Percentiles rank a stretch among this genome's conserved stretches.
phyloP scores from a whole-genome alignment of 2,329 filamentous ascomycete species.

The Talaromyces sp. region DNA sequence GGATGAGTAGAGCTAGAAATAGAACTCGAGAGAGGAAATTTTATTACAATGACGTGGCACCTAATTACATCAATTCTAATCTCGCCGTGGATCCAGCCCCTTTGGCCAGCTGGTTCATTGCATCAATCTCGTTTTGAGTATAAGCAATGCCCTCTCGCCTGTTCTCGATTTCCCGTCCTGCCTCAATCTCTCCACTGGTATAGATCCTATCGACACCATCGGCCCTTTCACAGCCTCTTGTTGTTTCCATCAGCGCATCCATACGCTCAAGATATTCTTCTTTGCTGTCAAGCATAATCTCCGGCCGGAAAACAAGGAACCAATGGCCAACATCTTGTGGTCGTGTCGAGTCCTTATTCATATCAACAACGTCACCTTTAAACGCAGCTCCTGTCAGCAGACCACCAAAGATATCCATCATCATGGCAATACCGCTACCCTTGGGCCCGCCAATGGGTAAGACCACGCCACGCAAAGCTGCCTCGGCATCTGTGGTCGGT shows the following conservation, averaged over 20 bases:
- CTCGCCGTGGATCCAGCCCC: background rate
- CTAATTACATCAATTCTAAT: too few relatives aligned
- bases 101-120: background rate
- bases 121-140: background rate
- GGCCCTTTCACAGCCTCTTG: background rate
- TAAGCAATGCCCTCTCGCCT: background rate
- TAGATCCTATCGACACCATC: background rate
- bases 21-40: too few relatives aligned
- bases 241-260: background rate
- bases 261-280: background rate
- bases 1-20: too few relatives aligned
- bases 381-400: slow-evolving; percentile 68
- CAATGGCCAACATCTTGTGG: background rate
- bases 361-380: slow-evolving; percentile 59
- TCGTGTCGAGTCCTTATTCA: background rate
- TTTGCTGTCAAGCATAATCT: background rate
- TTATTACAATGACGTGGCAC: too few relatives aligned
- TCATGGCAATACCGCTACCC: slow-evolving; percentile 68
- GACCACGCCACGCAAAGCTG: slow-evolving; percentile 72
- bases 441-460: slow-evolving; percentile 81
- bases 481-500: slow-evolving; percentile 63
- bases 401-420: slow-evolving; percentile 87
- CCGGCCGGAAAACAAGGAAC: background rate
- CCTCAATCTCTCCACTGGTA: background rate
- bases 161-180: background rate